Percentiles rank a stretch among this genome's conserved stretches.
Conservation (phyloP, 1,284 basidiomycete species). For the Boletellus dicymbophilus region DNA sequence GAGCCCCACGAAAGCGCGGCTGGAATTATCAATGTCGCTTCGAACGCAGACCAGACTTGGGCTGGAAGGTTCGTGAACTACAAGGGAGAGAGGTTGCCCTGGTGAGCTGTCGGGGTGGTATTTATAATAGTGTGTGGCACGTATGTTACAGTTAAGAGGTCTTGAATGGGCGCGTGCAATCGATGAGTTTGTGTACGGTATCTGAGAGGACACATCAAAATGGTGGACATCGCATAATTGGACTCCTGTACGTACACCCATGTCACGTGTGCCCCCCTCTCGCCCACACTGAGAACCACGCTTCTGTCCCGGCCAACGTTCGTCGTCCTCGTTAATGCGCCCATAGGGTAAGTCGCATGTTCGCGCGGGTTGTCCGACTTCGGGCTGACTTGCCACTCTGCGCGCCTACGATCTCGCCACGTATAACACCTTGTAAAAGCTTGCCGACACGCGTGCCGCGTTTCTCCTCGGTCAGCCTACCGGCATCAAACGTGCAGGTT, state of each 20-base stretch:
- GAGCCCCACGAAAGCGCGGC: constrained; percentile 15
- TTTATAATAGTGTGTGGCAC: too few species aligned
- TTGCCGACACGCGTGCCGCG: constrained; percentile 39
- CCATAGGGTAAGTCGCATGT: constrained; percentile 38
- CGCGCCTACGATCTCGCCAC: constrained; percentile 37
- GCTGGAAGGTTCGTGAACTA: constrained; percentile 12
- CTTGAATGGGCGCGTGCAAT: too few species aligned
- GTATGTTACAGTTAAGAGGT: too few species aligned
- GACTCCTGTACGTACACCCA: too few species aligned
- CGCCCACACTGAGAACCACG: too few species aligned
- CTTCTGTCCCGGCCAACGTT: too few species aligned
- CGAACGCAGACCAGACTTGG: constrained; percentile 7
- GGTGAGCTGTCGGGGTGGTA: too few species aligned
- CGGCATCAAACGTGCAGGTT: constrained; percentile 23
- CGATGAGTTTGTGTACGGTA: too few species aligned
- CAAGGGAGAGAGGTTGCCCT: constrained; percentile 13
- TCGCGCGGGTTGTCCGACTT: constrained; percentile 44
- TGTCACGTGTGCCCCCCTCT: too few species aligned
- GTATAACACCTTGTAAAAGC: constrained; percentile 33
- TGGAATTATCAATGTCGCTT: constrained; percentile 14
- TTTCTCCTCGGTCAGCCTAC: constrained; percentile 4
- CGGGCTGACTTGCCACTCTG: constrained; percentile 36
- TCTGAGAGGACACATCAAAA: too few species aligned
- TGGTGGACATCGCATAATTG: too few species aligned
- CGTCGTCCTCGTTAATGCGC: too few species aligned